Evolutionary conservation across 1,139 yeast species (phyloP), one percentile per base, ranked within the genome.

Genomic region (Pichia kudriavzevii): DNA sequence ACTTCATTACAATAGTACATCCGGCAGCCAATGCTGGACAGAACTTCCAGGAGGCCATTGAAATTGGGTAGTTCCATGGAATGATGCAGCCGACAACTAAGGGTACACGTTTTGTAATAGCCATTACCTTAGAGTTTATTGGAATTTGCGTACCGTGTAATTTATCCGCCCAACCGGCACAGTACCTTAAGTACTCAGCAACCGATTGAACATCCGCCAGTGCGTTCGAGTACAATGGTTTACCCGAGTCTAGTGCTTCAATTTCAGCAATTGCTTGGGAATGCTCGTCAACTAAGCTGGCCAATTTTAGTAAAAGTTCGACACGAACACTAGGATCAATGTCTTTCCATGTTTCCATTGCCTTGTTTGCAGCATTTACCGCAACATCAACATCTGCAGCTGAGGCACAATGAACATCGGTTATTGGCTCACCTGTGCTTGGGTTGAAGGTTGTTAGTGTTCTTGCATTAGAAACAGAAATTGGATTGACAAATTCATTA

Each of bases 111-210:
- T 80, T 61, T 26, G 94, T 82, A 63, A 79, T 82, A 15, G 83
- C 84, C 49, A 82, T 67, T 58, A 79, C 78, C 40, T 68, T 69
- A 23, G 76, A 72, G 49, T 68, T 70, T 44, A 79, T 66, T 44
- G 84, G 88, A 49, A 83, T 77, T 31, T 79, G 75, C 44, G 69
- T 68, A 30, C 95, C 95, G 19, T 48, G 45, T 43, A 71, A 69
- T 46, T 79, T 67, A 64, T 85, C 85, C 31, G 94, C 88, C 76
- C 83, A 79, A 34, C 95, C 95, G 17, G 91, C 94, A 57, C 72
- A 72, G 68, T 79, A 64, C 64, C 79, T 67, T 64, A 79, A 64
- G 56, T 79, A 64, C 52, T 72, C 61, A 55, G 79, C 53, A 58
- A 77, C 64, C 61, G 73, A 61, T 55, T 67, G 73, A 35, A 85